phyloP scores from a whole-genome alignment of 2,329 filamentous ascomycete genomes.

The Talaromyces marneffei region DNA sequence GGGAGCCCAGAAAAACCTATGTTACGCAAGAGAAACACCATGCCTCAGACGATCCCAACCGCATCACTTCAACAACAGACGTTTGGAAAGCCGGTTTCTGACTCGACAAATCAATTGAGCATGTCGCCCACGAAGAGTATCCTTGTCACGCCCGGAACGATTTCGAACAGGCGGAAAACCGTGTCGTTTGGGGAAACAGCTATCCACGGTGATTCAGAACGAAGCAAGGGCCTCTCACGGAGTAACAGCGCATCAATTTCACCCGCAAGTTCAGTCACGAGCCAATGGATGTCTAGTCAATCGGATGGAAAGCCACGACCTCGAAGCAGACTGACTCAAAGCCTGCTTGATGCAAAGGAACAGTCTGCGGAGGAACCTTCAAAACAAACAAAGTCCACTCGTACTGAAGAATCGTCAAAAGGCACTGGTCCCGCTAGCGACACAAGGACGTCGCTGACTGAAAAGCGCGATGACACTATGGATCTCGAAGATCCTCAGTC shows the following conservation, averaged over 20 bases:
- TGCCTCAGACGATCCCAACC: constrained; percentile 5
- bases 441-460: constrained; percentile 21
- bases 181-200: constrained; percentile 56
- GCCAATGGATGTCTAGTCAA: constrained; percentile 35
- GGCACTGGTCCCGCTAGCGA: constrained; percentile 15
- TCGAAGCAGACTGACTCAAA: constrained; percentile 38
- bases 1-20: background rate
- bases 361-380: constrained; percentile 18
- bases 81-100: constrained; percentile 19
- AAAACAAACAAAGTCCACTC: constrained; percentile 20
- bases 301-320: constrained; percentile 30
- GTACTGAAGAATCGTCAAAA: constrained; percentile 15
- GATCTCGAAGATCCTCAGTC: constrained; percentile 52
- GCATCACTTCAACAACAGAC: constrained; percentile 21
- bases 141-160: constrained; percentile 58
- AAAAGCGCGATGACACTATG: constrained; percentile 44
- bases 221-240: constrained; percentile 38
- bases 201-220: constrained; percentile 51
- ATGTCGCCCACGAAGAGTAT: constrained; percentile 57
- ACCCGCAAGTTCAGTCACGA: constrained; percentile 44
- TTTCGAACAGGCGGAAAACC: constrained; percentile 52
- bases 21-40: background rate
- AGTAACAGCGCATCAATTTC: constrained; percentile 43
- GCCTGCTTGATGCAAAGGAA: constrained; percentile 36
- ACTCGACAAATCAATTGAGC: constrained; percentile 27